phyloP scores from a whole-genome alignment of 179 eudicot species.

The Beta lomatogona region DNA sequence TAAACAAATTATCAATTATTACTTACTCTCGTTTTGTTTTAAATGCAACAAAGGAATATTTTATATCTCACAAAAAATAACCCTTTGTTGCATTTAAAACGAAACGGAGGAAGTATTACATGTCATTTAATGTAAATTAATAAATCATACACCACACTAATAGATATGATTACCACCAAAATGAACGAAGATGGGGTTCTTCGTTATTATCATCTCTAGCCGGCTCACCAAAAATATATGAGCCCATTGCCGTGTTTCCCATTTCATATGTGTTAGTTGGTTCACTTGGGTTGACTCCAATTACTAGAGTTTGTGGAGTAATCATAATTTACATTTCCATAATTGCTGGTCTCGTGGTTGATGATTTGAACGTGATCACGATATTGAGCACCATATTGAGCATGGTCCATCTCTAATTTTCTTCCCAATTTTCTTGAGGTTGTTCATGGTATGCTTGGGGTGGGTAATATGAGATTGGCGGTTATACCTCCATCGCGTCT shows the following conservation, averaged over 20 bases:
- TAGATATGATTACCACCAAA: neutral
- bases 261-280: neutral
- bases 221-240: neutral
- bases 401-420: neutral
- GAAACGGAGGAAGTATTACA: too few relatives aligned
- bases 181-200: neutral
- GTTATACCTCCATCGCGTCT: too few relatives aligned
- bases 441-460: neutral
- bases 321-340: conserved; percentile 1
- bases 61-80: too few relatives aligned
- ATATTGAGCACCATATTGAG: neutral
- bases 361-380: neutral
- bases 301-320: neutral
- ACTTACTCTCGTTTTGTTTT: too few relatives aligned
- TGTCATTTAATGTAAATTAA: too few relatives aligned
- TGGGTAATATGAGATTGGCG: neutral
- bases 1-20: too few relatives aligned
- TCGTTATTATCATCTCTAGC: neutral
- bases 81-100: too few relatives aligned
- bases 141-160: neutral
- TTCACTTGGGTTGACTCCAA: neutral
- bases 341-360: conserved; percentile 10
- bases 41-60: too few relatives aligned
- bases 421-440: neutral
- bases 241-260: neutral